A percentile compares a stretch with the other conserved stretches of the same genome.
Evolutionary conservation across 2,329 filamentous ascomycete species (phyloP).

Genomic region (Colletotrichum scovillei): DNA sequence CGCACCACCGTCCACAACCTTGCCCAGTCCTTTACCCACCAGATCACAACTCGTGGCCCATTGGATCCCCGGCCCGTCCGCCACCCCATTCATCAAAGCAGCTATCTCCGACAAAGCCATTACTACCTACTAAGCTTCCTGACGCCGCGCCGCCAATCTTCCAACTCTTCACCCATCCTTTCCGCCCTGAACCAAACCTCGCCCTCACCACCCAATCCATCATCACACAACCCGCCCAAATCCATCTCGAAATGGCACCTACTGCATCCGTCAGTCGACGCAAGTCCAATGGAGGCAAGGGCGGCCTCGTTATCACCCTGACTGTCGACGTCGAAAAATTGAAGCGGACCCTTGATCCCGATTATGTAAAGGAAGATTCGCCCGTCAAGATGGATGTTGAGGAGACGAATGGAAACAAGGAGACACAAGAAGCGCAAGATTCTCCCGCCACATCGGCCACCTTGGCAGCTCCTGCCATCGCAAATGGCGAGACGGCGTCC

Average conservation of each 20-base stretch:
- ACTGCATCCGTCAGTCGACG: slow-evolving; percentile 34
- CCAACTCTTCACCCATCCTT: slow-evolving; percentile 9
- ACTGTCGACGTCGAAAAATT: slow-evolving; percentile 63
- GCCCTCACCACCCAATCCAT: background rate
- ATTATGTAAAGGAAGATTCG: slow-evolving; percentile 56
- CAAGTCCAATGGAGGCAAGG: slow-evolving; percentile 39
- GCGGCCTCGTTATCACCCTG: slow-evolving; percentile 60
- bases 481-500: slow-evolving; percentile 66
- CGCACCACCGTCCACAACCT: slow-evolving; percentile 25
- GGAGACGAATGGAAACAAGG: slow-evolving; percentile 43
- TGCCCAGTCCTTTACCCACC: slow-evolving; percentile 25
- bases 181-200: slow-evolving; percentile 1
- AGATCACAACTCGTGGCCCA: slow-evolving; percentile 22
- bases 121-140: slow-evolving; percentile 10
- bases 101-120: slow-evolving; percentile 32
- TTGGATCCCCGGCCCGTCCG: slow-evolving; percentile 36
- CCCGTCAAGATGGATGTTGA: slow-evolving; percentile 49
- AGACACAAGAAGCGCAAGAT: slow-evolving; percentile 51
- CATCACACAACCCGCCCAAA: slow-evolving; percentile 1
- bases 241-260: slow-evolving; percentile 32
- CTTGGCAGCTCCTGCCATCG: slow-evolving; percentile 51
- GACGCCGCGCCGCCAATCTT: slow-evolving; percentile 16
- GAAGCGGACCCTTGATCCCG: slow-evolving; percentile 60
- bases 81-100: slow-evolving; percentile 35
- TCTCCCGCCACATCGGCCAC: slow-evolving; percentile 58